Conservation (phyloP, 345 rosid genomes). For the Boechera stricta region DNA sequence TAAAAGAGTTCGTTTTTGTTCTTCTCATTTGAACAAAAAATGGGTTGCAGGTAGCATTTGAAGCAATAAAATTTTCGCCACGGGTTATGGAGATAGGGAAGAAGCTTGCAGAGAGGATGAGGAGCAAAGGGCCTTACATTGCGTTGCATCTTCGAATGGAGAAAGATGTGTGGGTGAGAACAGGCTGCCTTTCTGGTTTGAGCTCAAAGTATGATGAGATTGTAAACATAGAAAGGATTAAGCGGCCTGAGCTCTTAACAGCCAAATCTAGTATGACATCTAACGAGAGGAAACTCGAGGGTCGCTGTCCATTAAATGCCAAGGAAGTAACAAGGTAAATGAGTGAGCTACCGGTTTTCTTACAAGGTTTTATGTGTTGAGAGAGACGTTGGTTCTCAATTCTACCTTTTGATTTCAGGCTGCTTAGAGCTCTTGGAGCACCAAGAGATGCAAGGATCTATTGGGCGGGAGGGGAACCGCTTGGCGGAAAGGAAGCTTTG, state of each 20-base stretch:
- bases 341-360: neutral
- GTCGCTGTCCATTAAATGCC: constrained; percentile 92
- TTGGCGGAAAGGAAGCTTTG: constrained; percentile 85
- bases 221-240: constrained; percentile 69
- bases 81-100: constrained; percentile 73
- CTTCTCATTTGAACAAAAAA: neutral
- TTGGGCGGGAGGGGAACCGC: constrained; percentile 97
- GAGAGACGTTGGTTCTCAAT: neutral
- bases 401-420: constrained; percentile 47
- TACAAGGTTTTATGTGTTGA: neutral
- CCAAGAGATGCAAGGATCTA: constrained; percentile 69
- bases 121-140: constrained; percentile 81
- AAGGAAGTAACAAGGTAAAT: constrained; percentile 82
- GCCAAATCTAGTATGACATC: constrained; percentile 83
- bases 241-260: constrained; percentile 87
- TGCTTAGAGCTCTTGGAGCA: constrained; percentile 95
- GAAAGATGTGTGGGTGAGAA: constrained; percentile 96
- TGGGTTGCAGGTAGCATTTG: constrained; percentile 77
- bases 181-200: constrained; percentile 92
- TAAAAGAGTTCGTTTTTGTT: neutral
- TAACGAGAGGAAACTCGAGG: constrained; percentile 79
- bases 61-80: constrained; percentile 78
- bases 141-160: constrained; percentile 92
- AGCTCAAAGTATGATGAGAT: constrained; percentile 76
- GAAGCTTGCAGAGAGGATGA: constrained; percentile 82